These are phyloP conservation scores for Trichoderma cornu-damae DNA, from an alignment of 2,329 filamentous ascomycete species.

Conservation along the genomic window DNA sequence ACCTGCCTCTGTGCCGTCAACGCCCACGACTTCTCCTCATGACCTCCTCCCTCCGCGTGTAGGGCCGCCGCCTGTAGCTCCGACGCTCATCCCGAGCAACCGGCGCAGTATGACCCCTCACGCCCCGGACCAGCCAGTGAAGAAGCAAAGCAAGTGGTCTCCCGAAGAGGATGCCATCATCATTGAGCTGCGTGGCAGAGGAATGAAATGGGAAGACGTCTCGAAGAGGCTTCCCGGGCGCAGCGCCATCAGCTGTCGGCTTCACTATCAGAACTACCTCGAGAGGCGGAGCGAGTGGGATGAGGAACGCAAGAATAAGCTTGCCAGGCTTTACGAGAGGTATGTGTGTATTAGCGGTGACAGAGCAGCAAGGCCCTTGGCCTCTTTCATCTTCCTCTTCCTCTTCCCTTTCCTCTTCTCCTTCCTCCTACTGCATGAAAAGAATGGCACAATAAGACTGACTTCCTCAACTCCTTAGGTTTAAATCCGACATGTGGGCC, in stretches of 20 bases:
- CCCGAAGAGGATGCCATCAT: conserved; percentile 89
- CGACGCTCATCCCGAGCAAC: conserved; percentile 30
- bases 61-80: conserved; percentile 28
- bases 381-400: neutral
- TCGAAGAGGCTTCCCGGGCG: conserved; percentile 84
- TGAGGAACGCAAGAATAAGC: conserved; percentile 95
- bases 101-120: conserved; percentile 41
- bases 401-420: too few relatives aligned
- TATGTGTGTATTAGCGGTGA: too few relatives aligned
- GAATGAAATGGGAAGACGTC: conserved; percentile 99
- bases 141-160: conserved; percentile 97
- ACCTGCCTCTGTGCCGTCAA: conserved; percentile 24
- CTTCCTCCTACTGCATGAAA: neutral
- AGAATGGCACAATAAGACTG: neutral
- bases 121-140: conserved; percentile 64
- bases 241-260: conserved; percentile 86
- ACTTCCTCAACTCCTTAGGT: conserved; percentile 49
- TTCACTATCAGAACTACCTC: conserved; percentile 96
- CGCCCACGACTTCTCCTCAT: conserved; percentile 19
- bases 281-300: conserved; percentile 93
- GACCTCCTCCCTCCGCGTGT: conserved; percentile 27
- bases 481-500: conserved; percentile 97
- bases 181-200: conserved; percentile 80
- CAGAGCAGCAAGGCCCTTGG: neutral
- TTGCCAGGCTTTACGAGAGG: conserved; percentile 92